Evolutionary conservation across 2,329 filamentous ascomycete genomes (phyloP).

Genomic region (Triangularia verruculosa): DNA sequence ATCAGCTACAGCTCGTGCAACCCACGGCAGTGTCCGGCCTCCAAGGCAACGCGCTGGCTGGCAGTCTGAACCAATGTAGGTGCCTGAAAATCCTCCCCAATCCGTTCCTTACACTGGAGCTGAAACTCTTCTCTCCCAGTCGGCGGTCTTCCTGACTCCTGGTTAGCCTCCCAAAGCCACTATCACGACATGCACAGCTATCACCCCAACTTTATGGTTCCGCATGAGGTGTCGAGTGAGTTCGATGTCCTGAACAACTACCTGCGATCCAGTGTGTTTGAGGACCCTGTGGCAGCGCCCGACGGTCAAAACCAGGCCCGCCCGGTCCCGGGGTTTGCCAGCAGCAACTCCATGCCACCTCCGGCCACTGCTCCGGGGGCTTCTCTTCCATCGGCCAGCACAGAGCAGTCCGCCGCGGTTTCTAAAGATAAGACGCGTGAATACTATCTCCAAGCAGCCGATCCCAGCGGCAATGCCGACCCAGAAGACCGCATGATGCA

Average conservation of each 20-base stretch:
- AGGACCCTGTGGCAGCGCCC: conserved; percentile 71
- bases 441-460: conserved; percentile 93
- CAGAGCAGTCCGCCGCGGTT: conserved; percentile 52
- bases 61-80: conserved; percentile 73
- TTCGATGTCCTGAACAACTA: conserved; percentile 97
- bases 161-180: conserved; percentile 74
- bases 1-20: conserved; percentile 67
- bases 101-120: conserved; percentile 19
- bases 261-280: conserved; percentile 83
- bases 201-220: conserved; percentile 92
- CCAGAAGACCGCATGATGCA: conserved; percentile 95
- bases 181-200: conserved; percentile 94
- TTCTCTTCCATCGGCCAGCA: conserved; percentile 49
- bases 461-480: conserved; percentile 79
- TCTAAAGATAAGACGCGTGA: conserved; percentile 73
- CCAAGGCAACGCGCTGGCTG: conserved; percentile 56
- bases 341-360: conserved; percentile 34
- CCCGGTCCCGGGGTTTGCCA: conserved; percentile 44
- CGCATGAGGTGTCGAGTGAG: conserved; percentile 89
- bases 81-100: conserved; percentile 31
- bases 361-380: conserved; percentile 37
- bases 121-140: conserved; percentile 48
- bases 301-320: conserved; percentile 60
- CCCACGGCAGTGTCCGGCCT: conserved; percentile 65
- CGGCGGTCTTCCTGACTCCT: conserved; percentile 76